phyloP scores from a whole-genome alignment of 768 basidiomycete species.

The Daedaleopsis sinensis region DNA sequence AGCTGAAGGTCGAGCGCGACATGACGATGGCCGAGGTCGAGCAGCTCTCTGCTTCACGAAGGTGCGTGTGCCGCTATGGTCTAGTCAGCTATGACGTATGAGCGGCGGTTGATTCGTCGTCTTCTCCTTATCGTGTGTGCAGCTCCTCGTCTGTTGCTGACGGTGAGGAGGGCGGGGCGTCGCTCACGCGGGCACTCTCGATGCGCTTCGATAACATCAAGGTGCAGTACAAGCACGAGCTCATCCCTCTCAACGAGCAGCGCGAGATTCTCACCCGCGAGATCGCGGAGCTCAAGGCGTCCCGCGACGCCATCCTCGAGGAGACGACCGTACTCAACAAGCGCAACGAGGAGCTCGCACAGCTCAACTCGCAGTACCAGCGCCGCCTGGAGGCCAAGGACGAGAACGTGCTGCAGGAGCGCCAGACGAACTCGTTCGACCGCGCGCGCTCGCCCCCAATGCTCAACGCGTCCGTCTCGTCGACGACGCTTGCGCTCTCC shows the following conservation, averaged over 20 bases:
- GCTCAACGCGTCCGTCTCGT: conserved; percentile 34
- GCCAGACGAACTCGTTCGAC: conserved; percentile 16
- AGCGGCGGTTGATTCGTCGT: conserved; percentile 3
- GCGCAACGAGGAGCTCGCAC: conserved; percentile 90
- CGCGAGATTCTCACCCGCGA: conserved; percentile 80
- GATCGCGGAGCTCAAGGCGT: conserved; percentile 82
- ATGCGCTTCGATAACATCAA: conserved; percentile 87
- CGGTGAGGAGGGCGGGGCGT: conserved; percentile 26
- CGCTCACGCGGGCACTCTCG: conserved; percentile 68
- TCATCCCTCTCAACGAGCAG: conserved; percentile 81
- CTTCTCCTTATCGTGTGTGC: neutral
- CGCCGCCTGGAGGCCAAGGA: conserved; percentile 66
- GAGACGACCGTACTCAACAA: conserved; percentile 90
- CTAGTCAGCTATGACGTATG: neutral
- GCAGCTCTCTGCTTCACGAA: conserved; percentile 76
- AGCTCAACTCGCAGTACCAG: conserved; percentile 81
- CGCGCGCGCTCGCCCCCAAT: conserved; percentile 27
- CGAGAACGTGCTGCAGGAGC: conserved; percentile 22
- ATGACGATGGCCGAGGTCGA: conserved; percentile 93
- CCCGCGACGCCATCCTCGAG: conserved; percentile 85
- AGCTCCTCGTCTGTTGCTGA: conserved; percentile 24
- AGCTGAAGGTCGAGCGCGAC: conserved; percentile 87
- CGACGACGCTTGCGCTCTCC: conserved; percentile 45
- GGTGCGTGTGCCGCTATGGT: conserved; percentile 45
- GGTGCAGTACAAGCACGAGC: conserved; percentile 83